phyloP scores from a whole-genome alignment of 371 early-diverging fungal species.

The Mortierella sp. region DNA sequence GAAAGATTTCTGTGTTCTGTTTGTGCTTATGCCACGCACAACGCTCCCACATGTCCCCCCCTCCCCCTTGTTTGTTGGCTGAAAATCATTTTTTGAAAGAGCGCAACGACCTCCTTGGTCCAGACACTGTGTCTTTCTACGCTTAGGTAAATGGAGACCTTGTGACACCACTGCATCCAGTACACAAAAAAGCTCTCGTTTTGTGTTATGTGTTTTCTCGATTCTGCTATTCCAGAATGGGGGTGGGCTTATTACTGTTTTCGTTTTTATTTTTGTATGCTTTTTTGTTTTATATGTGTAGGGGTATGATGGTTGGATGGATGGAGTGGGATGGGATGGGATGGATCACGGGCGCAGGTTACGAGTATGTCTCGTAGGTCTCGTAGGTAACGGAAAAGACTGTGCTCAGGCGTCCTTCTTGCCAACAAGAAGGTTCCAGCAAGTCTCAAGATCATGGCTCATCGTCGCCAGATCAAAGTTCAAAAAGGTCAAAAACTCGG shows the following conservation, averaged over 20 bases:
- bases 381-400: too few species aligned
- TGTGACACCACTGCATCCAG: background rate
- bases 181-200: background rate
- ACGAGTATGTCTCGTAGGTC: too few species aligned
- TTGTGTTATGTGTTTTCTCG: background rate
- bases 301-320: background rate
- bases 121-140: background rate
- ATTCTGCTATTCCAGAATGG: background rate
- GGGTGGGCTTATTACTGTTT: background rate
- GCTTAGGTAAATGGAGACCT: constrained; percentile 2
- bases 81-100: background rate
- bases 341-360: background rate
- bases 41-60: background rate
- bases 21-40: background rate
- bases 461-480: constrained; percentile 60
- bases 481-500: constrained; percentile 70
- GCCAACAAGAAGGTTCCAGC: constrained; percentile 52
- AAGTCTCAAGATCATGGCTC: constrained; percentile 49
- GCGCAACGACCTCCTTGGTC: background rate
- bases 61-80: background rate
- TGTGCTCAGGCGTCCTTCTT: constrained; percentile 13
- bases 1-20: background rate
- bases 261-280: background rate
- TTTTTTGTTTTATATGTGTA: constrained; percentile 1
- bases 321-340: background rate